phyloP scores from a whole-genome alignment of 1,139 yeast species.

The Taphrina betulina region DNA sequence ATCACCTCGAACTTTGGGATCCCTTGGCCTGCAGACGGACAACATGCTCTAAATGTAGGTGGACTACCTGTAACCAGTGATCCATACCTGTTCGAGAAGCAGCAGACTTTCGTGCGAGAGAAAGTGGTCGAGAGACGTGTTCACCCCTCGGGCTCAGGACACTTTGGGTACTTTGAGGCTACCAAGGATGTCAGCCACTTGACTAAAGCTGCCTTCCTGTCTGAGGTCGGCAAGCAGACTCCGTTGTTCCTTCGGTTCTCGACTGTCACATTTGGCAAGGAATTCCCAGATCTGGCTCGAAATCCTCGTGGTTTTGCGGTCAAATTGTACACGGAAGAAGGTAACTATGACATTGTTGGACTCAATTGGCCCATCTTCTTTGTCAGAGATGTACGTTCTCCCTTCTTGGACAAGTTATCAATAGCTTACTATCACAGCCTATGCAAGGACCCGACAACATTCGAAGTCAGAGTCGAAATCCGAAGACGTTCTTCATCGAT shows the following conservation, averaged over 20 bases:
- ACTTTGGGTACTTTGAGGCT: slow-evolving; percentile 58
- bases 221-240: slow-evolving; percentile 52
- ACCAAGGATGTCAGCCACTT: slow-evolving; percentile 57
- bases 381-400: slow-evolving; percentile 57
- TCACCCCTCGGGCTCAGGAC: slow-evolving; percentile 65
- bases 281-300: slow-evolving; percentile 57
- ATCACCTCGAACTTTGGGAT: slow-evolving; percentile 24
- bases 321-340: slow-evolving; percentile 58
- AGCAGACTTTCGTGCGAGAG: slow-evolving; percentile 36
- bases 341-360: slow-evolving; percentile 55
- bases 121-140: slow-evolving; percentile 62
- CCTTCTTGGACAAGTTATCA: slow-evolving; percentile 38
- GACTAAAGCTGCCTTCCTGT: slow-evolving; percentile 53
- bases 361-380: slow-evolving; percentile 61
- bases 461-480: slow-evolving; percentile 64
- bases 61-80: slow-evolving; percentile 25
- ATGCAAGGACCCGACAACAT: slow-evolving; percentile 63
- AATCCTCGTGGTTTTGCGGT: slow-evolving; percentile 60
- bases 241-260: slow-evolving; percentile 53
- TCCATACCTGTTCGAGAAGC: slow-evolving; percentile 24
- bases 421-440: slow-evolving; percentile 47
- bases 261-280: slow-evolving; percentile 60
- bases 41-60: slow-evolving; percentile 28
- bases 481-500: slow-evolving; percentile 48
- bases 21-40: slow-evolving; percentile 28